Percentiles rank a stretch among this genome's conserved stretches.
Conservation (phyloP, 1,284 basidiomycete genomes). For the Ganoderma leucocontextum region DNA sequence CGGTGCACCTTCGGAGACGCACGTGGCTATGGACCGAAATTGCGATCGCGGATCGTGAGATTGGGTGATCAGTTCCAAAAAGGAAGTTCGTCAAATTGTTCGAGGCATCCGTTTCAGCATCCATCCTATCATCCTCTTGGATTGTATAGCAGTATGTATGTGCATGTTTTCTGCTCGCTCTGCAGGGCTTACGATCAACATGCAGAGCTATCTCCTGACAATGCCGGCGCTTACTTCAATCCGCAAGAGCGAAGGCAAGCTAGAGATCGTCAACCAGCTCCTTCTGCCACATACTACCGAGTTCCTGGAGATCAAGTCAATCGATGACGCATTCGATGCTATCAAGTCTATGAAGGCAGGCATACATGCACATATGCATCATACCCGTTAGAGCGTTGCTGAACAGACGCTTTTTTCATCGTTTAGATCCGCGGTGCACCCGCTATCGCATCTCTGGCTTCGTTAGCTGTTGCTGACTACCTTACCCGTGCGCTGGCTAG, state of each 20-base stretch:
- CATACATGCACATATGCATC: slow-evolving; percentile 1
- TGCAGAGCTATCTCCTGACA: neutral
- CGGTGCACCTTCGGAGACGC: slow-evolving; percentile 1
- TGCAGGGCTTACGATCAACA: neutral
- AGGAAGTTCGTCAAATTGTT: slow-evolving; percentile 24
- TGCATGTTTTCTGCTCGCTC: neutral
- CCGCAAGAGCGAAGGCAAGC: slow-evolving; percentile 65
- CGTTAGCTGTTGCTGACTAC: slow-evolving; percentile 78
- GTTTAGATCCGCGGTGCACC: slow-evolving; percentile 88
- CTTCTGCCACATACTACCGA: slow-evolving; percentile 83
- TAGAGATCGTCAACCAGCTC: slow-evolving; percentile 89
- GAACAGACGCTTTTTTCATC: slow-evolving; percentile 3
- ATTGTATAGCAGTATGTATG: neutral
- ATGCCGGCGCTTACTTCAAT: slow-evolving; percentile 64
- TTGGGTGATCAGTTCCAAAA: slow-evolving; percentile 28
- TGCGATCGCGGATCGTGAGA: slow-evolving; percentile 23
- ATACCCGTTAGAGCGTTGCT: neutral
- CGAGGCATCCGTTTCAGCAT: neutral
- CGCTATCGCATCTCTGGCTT: slow-evolving; percentile 91
- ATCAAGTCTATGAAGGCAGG: slow-evolving; percentile 92
- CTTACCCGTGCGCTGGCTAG: slow-evolving; percentile 56
- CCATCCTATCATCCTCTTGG: neutral
- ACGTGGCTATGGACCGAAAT: slow-evolving; percentile 22
- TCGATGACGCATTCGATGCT: slow-evolving; percentile 87
- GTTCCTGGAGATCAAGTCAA: slow-evolving; percentile 74